Evolutionary conservation across 140 eudicot species (phyloP), one percentile per base, ranked within the genome.

Genomic region (Cichorium intybus): DNA sequence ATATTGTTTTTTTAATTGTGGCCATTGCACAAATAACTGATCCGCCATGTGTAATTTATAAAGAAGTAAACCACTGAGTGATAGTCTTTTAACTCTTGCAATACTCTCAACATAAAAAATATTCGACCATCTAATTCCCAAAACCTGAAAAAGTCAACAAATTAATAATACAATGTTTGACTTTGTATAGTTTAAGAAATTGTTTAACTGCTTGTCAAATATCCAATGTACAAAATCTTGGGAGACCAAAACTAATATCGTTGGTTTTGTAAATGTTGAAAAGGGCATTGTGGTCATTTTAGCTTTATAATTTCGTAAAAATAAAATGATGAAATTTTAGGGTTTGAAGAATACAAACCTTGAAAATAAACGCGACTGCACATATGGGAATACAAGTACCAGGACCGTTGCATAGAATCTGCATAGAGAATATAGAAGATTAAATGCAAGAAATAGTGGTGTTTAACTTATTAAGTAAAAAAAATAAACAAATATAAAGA

Each of bases 1-100:
- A 68, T 92, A 88, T 74, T 79, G 80, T 59, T 33, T 77, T 55
- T 88, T 87, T 53, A 92, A 77, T 64, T 85, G 93, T 1, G 96
- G 96, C 98, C 98, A 92, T 66, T 92, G 96, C 69, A 88, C 95
- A 70, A 83, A 92, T 28, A 92, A 60, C 71, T 92, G 93, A 75
- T 92, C 98, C 39, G 89, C 95, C 81, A 92, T 85, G 51, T 72
- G 74, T 48, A 92, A 67, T 69, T 83, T 85, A 86, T 92, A 92
- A 47, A 92, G 95, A 66, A 92, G 81, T 72, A 88, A 75, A 0
- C 95, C 96, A 51, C 95, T 92, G 34, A 92, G 76, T 15, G 96
- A 92, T 52, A 92, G 80, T 76, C 87, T 85, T 74, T 75, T 81
- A 60, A 92, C 96, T 79, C 99, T 76, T 53, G 99, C 99, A 61